A percentile compares a stretch with the other conserved stretches of the same genome.
Evolutionary conservation across 495 filamentous ascomycete species (phyloP).

Genomic region (Aspergillus coremiiformis): DNA sequence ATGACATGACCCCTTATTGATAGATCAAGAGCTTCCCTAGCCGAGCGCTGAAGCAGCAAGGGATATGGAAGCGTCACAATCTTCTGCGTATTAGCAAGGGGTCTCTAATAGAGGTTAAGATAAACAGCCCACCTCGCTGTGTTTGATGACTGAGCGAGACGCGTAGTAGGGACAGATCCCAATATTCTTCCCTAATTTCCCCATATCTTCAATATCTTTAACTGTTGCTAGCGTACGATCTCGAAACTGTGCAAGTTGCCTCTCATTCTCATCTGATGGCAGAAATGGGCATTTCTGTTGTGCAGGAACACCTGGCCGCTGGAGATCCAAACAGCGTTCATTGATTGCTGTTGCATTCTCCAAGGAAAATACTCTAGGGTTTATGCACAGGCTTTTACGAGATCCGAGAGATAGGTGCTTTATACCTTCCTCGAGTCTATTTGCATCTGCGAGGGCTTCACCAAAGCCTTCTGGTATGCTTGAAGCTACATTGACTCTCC

Average conservation of each 20-base stretch:
- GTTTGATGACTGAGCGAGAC: conserved; percentile 70
- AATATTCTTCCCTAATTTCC: conserved; percentile 64
- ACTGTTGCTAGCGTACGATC: conserved; percentile 79
- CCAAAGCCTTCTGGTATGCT: conserved; percentile 35
- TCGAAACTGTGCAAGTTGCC: conserved; percentile 69
- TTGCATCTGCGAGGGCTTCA: conserved; percentile 16
- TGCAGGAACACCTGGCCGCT: conserved; percentile 61
- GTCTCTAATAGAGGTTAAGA: background rate
- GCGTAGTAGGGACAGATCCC: conserved; percentile 95
- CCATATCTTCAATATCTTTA: conserved; percentile 90
- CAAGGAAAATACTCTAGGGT: conserved; percentile 66
- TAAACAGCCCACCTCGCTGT: conserved; percentile 55
- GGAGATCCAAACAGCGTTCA: conserved; percentile 86
- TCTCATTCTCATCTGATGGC: conserved; percentile 67
- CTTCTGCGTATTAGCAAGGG: conserved; percentile 35
- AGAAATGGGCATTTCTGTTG: conserved; percentile 71
- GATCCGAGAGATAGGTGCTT: conserved; percentile 88
- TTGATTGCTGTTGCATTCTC: conserved; percentile 79
- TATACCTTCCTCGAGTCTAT: conserved; percentile 50
- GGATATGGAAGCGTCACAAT: conserved; percentile 94
- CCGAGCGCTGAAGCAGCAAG: conserved; percentile 78
- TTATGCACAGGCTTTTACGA: conserved; percentile 89
- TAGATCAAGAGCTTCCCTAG: conserved; percentile 78
- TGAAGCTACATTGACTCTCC: conserved; percentile 71
- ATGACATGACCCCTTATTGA: conserved; percentile 82